Conservation (phyloP, 208 protist genomes). For the Jaenimonas drosophilae region DNA sequence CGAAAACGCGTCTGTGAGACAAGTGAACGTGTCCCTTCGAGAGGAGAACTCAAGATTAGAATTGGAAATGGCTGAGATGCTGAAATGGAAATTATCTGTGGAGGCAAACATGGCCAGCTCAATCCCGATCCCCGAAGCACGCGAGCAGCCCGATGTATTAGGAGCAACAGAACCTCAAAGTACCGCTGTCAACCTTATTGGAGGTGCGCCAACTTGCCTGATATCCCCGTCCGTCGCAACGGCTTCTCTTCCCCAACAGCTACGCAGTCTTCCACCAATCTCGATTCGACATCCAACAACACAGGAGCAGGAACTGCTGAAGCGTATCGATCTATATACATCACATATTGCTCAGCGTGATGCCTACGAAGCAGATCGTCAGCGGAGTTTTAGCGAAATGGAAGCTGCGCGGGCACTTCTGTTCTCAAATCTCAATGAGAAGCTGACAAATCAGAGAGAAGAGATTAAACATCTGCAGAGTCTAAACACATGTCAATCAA, state of each 20-base stretch:
- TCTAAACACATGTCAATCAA: not conserved
- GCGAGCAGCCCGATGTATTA: not conserved
- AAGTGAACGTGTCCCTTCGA: slow-evolving; percentile 26
- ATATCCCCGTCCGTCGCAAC: not conserved
- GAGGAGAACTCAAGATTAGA: slow-evolving; percentile 25
- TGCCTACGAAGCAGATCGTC: slow-evolving; percentile 45
- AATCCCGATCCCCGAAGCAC: not conserved
- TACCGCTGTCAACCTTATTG: slow-evolving; percentile 1
- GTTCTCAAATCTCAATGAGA: slow-evolving; percentile 64
- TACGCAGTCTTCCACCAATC: slow-evolving; percentile 37
- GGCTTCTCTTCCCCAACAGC: slow-evolving; percentile 11
- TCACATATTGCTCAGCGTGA: slow-evolving; percentile 34
- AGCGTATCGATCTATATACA: slow-evolving; percentile 51
- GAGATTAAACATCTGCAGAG: slow-evolving; percentile 45
- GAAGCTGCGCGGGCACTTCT: slow-evolving; percentile 64
- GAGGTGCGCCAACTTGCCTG: too few species aligned
- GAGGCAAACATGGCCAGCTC: not conserved
- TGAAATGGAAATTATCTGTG: not conserved
- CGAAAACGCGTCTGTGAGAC: slow-evolving; percentile 17
- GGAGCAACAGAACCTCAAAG: not conserved
- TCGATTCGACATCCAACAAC: slow-evolving; percentile 38
- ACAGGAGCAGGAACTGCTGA: slow-evolving; percentile 46
- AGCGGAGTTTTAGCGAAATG: slow-evolving; percentile 61
- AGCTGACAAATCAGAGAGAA: slow-evolving; percentile 41
- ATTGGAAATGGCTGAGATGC: not conserved